Evolutionary conservation across 176 grass and related monocot genomes (phyloP), one percentile per base, ranked within the genome.

Genomic region (Aegilops bicornis): DNA sequence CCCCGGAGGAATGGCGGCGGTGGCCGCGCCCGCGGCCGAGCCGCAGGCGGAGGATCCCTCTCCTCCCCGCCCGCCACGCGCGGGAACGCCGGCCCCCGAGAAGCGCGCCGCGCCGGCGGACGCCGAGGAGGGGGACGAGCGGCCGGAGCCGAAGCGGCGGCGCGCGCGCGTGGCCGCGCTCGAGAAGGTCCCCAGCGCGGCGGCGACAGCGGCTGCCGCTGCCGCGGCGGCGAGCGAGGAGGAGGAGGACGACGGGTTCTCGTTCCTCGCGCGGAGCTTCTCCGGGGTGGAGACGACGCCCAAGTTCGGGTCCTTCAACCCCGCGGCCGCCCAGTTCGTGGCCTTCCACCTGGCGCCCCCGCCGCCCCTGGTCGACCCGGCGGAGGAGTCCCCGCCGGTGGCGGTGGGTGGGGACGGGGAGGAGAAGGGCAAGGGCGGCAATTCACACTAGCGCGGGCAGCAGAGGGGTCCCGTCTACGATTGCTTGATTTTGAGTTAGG

Each of bases 281-380:
- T 72, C 79, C 64, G 80, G 84, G 54, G 31, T 77, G 73, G 72
- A 90, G 84, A 90, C 88, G 12, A 86, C 84, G 84, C 88, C 88
- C 84, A 90, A 78, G 74, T 90, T 90, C 73, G 79, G 84, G 54
- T 90, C 88, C 32, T 90, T 90, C 84, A 72, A 86, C 79, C 88
- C 84, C 30, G 72, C 30, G 11, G 58, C 73, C 50, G 72, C 79
- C 8, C 79, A 82, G 29, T 47, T 90, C 73, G 79, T 83, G n/a
- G 79, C 84, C 24, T 82, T 83, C 52, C 73, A 73, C 76, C 67
- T 80, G 54, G 40, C 62, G 67, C 66, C 66, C 10, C 31, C 78
- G 3, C 83, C 79, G 7, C 63, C 22, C 1, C 79, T 2, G 64
- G 24, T 33, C 6, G 79, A 73, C 2, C 4, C 72, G 42, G 54